Conservation (phyloP, 2,329 filamentous ascomycete genomes). For the Botrytis fabae region DNA sequence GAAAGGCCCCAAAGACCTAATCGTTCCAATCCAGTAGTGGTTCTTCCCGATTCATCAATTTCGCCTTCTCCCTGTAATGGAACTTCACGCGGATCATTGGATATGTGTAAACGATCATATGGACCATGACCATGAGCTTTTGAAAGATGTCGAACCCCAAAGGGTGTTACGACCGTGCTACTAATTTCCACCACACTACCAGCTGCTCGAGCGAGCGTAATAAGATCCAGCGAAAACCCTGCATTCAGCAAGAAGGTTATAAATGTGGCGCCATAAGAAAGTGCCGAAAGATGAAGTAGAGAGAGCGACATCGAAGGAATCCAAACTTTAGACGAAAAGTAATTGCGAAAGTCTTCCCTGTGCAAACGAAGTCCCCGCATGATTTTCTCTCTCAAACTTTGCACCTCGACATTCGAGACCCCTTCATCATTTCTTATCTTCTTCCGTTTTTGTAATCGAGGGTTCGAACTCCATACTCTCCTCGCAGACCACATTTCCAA, state of each 20-base stretch:
- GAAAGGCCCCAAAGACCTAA: constrained; percentile 47
- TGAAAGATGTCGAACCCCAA: constrained; percentile 46
- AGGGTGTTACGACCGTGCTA: constrained; percentile 53
- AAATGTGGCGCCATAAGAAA: constrained; percentile 56
- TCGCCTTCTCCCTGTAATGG: neutral
- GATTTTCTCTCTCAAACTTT: constrained; percentile 8
- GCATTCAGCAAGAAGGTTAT: constrained; percentile 54
- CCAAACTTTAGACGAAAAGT: constrained; percentile 45
- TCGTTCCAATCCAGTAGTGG: constrained; percentile 42
- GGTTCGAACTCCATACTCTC: constrained; percentile 44
- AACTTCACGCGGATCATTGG: neutral
- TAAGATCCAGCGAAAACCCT: constrained; percentile 49
- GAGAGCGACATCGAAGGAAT: constrained; percentile 51
- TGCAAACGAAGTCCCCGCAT: constrained; percentile 31
- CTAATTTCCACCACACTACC: constrained; percentile 54
- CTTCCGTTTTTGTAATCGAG: constrained; percentile 39
- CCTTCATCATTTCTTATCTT: neutral
- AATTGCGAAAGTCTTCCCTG: constrained; percentile 41
- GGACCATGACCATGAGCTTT: constrained; percentile 38
- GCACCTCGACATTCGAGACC: neutral
- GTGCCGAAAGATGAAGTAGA: constrained; percentile 55
- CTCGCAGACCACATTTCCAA: constrained; percentile 45
- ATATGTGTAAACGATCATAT: constrained; percentile 25
- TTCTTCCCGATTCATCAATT: constrained; percentile 29
- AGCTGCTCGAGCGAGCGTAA: constrained; percentile 49